Base-by-base conservation (phyloP, 495 filamentous ascomycete genomes). In the Hypoxylon cercidicola region DNA sequence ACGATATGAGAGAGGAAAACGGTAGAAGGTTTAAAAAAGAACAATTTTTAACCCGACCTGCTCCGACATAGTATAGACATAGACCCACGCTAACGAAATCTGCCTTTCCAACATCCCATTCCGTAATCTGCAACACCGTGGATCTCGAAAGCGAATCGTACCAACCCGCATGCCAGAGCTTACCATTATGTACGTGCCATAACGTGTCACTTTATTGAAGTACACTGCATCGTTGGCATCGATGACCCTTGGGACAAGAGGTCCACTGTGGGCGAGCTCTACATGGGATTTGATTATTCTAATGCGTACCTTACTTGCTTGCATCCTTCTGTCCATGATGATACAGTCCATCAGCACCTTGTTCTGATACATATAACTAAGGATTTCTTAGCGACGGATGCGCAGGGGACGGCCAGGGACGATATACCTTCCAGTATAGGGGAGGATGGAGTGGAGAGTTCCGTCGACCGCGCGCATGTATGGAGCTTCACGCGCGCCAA, bases 91-190 rank as follows among this genome's bases (percentile, higher is more conserved):
- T n/a, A 16, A 3, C 25, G 47, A 32, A 60, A 52, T 54, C 43
- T 55, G 44, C 59, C 43, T 62, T 55, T 55, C 59, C 43, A 62
- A 16, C 1, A 2, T 44, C 51, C 59, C 18, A 40, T 20, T 62
- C 58, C 34, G 4, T 50, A 56, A 56, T 51, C 44, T 44, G 52
- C 44, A 45, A 51, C 11, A 43, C 51, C 44, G 52, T 49, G 51
- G 45, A 63, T 63, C 51, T 49, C 32, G 20, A 53, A 54, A 40
- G 37, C 18, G 12, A 53, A 28, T 28, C 50, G 30, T 39, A 46
- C 2, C n/a, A 46, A 18, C 19, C 34, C 18, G 51, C 45, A 44
- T 55, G 32, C 51, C 60, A 51, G 41, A 34, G 23, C 50, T 43
- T 2, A 55, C 43, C 41, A 32, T 54, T 19, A 28, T 23, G 30